Percentiles rank a stretch among this genome's conserved stretches.
Evolutionary conservation across 2,329 filamentous ascomycete species (phyloP).

Genomic region (Aspergillus persii): DNA sequence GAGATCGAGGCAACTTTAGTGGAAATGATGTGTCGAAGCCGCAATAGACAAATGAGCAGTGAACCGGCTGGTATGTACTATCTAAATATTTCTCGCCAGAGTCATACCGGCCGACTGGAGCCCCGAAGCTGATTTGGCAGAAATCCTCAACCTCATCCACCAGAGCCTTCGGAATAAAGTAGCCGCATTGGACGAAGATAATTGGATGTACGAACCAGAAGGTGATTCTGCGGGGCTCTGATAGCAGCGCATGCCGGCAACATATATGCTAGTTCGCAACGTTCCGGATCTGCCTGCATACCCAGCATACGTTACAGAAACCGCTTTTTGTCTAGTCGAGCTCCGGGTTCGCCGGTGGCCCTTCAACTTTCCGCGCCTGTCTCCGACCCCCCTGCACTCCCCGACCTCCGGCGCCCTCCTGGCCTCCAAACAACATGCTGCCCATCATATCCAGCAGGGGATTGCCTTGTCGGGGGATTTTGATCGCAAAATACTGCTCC

Average conservation of each 20-base stretch:
- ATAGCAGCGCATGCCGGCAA: slow-evolving; percentile 8
- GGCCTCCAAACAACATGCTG: slow-evolving; percentile 79
- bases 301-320: slow-evolving; percentile 1
- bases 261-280: slow-evolving; percentile 4
- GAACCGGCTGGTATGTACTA: slow-evolving; percentile 62
- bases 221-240: slow-evolving; percentile 41
- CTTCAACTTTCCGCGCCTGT: slow-evolving; percentile 48
- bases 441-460: slow-evolving; percentile 98
- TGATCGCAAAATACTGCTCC: slow-evolving; percentile 95
- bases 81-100: not conserved
- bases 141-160: slow-evolving; percentile 67
- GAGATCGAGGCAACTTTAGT: slow-evolving; percentile 48
- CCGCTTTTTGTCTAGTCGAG: slow-evolving; percentile 36
- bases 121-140: slow-evolving; percentile 38
- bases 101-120: not conserved
- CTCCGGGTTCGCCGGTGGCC: slow-evolving; percentile 44
- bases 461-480: slow-evolving; percentile 83
- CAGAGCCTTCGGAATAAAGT: slow-evolving; percentile 71
- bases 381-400: slow-evolving; percentile 25
- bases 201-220: slow-evolving; percentile 86
- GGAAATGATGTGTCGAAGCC: slow-evolving; percentile 42
- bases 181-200: slow-evolving; percentile 72
- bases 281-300: not conserved
- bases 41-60: slow-evolving; percentile 53
- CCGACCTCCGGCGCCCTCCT: slow-evolving; percentile 41